Base-by-base conservation (phyloP, 495 filamentous ascomycete species). In the Daldinia childiae region DNA sequence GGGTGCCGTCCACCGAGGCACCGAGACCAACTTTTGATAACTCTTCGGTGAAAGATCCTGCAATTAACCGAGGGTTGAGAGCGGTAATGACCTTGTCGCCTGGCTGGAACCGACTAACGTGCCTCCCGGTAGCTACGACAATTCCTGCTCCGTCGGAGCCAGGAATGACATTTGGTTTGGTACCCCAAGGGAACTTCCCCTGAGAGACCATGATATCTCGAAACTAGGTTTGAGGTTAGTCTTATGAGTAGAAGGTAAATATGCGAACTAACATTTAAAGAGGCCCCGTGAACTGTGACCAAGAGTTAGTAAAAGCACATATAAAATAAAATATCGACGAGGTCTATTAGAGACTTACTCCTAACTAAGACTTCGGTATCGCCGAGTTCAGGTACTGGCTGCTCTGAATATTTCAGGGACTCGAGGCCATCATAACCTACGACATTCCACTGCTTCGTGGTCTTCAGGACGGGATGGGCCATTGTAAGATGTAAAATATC, bases 141-240 rank as follows among this genome's bases (percentile, higher is more conserved):
- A 82, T 83, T 45, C 89, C 90, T 7, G 90, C 86, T 54, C 88
- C 90, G 74, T 92, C 90, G 58, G 89, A 91, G 55, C 79, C 84
- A 0, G 90, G 88, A 1, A 92, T 81, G 0, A 91, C 82, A 50
- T 79, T 81, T 27, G 83, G 71, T 3, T 73, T 80, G 15, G 82
- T 59, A 2, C 82, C 74, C 74, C 89, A 73, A 4, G 67, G 70
- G 50, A 71, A 78, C 15, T 64, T 50, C 19, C 66, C 62, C 38
- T 34, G 82, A 1, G 88, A 80, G 69, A 92, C 32, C 0, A 61
- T 12, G 36, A 72, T 29, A 29, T 72, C 69, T 3, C 69, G 63
- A 43, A 41, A 69, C 66, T 69, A 15, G 38, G n/a, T 7, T 41
- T 24, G 11, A 15, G 1, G 27, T 45, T 41, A 12, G 32, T 58